phyloP scores from a whole-genome alignment of 2,329 filamentous ascomycete species.

The Penicillium sclerotiorum region DNA sequence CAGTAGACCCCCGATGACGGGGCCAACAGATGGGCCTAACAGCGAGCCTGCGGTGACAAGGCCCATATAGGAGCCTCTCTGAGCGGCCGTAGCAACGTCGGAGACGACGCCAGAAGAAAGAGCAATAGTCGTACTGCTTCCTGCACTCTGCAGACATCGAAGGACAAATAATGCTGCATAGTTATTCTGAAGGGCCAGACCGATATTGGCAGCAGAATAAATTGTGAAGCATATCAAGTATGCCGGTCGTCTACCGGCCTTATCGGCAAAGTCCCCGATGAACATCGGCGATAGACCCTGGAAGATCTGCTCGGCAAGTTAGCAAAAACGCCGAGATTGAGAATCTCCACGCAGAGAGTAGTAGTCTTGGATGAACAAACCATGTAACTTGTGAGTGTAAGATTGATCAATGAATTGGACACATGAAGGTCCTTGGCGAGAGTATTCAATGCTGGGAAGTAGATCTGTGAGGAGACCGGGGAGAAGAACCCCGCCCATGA shows the following conservation, averaged over 20 bases:
- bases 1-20: conserved; percentile 40
- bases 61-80: conserved; percentile 47
- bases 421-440: conserved; percentile 34
- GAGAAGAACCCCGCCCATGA: conserved; percentile 45
- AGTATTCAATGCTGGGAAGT: conserved; percentile 44
- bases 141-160: conserved; percentile 44
- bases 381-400: conserved; percentile 33
- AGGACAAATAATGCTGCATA: conserved; percentile 43
- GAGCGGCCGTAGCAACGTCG: conserved; percentile 41
- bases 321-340: conserved; percentile 3
- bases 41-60: conserved; percentile 37
- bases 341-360: no score
- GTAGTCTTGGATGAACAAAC: conserved; percentile 11
- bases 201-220: conserved; percentile 45
- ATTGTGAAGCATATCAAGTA: conserved; percentile 58
- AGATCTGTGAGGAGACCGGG: conserved; percentile 50
- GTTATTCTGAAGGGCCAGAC: conserved; percentile 41
- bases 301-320: conserved; percentile 44
- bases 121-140: conserved; percentile 46
- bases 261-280: conserved; percentile 55
- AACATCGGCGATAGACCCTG: conserved; percentile 58
- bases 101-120: conserved; percentile 44
- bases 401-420: conserved; percentile 28
- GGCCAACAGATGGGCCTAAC: conserved; percentile 38
- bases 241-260: conserved; percentile 53